phyloP scores from a whole-genome alignment of 1,284 basidiomycete genomes.

The Paramarasmius palmivorus region DNA sequence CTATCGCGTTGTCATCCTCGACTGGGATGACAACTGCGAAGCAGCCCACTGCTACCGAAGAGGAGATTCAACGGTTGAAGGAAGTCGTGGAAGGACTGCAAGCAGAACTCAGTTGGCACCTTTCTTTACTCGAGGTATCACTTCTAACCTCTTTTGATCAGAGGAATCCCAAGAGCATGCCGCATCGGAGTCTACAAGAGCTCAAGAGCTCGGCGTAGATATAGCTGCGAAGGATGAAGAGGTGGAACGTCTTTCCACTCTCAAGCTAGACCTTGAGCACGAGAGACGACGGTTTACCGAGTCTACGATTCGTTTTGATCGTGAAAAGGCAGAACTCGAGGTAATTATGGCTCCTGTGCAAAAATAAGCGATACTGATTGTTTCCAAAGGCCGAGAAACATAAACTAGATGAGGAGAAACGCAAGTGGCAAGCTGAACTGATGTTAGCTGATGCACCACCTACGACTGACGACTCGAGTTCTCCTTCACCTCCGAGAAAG shows the following conservation, averaged over 20 bases:
- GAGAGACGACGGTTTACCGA: constrained; percentile 70
- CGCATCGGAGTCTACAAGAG: no score
- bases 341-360: constrained; percentile 35
- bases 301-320: constrained; percentile 59
- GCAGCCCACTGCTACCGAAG: constrained; percentile 22
- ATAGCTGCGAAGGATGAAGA: constrained; percentile 26
- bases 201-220: no score
- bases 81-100: constrained; percentile 48
- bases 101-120: constrained; percentile 54
- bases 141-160: constrained; percentile 23
- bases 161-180: constrained; percentile 46
- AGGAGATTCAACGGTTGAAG: constrained; percentile 48
- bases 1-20: constrained; percentile 19
- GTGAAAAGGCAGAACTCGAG: constrained; percentile 69
- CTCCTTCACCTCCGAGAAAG: constrained; percentile 17
- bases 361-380: neutral
- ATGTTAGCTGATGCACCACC: constrained; percentile 61
- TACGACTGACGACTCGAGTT: constrained; percentile 32
- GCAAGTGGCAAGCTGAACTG: constrained; percentile 61
- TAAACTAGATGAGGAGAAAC: constrained; percentile 66
- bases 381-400: constrained; percentile 55
- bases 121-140: constrained; percentile 7
- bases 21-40: constrained; percentile 25
- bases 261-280: constrained; percentile 59
- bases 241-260: constrained; percentile 48